Percentiles rank a stretch among this genome's conserved stretches.
phyloP scores from a whole-genome alignment of 2,329 filamentous ascomycete genomes.

The Neonectria ditissima region DNA sequence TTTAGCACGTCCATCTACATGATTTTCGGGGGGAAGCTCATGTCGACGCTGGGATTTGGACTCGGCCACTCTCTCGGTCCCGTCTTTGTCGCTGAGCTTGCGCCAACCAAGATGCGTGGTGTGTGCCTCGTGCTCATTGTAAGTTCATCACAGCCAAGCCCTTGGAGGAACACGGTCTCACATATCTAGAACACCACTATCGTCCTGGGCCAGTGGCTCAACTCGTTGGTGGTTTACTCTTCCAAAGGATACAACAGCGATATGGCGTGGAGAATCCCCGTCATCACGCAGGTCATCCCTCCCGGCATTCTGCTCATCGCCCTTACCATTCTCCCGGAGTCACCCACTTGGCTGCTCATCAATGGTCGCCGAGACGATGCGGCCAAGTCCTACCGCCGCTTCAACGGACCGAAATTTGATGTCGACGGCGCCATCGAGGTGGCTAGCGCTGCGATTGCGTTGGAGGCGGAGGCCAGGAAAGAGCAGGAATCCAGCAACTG shows the following conservation, averaged over 20 bases:
- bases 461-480: slow-evolving; percentile 40
- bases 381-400: slow-evolving; percentile 31
- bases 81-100: slow-evolving; percentile 49
- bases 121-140: slow-evolving; percentile 46
- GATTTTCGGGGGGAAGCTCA: slow-evolving; percentile 47
- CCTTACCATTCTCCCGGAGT: slow-evolving; percentile 28
- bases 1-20: slow-evolving; percentile 39
- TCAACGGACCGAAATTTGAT: slow-evolving; percentile 45
- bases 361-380: slow-evolving; percentile 30
- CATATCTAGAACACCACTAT: slow-evolving; percentile 48
- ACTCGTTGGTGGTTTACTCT: slow-evolving; percentile 42
- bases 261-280: slow-evolving; percentile 45
- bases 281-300: slow-evolving; percentile 47
- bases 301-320: slow-evolving; percentile 38
- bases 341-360: slow-evolving; percentile 30
- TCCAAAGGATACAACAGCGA: slow-evolving; percentile 37
- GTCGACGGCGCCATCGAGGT: slow-evolving; percentile 36
- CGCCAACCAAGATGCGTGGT: slow-evolving; percentile 47
- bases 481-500: slow-evolving; percentile 35
- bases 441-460: slow-evolving; percentile 38
- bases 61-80: slow-evolving; percentile 48
- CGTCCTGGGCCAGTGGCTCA: slow-evolving; percentile 47
- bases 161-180: background rate
- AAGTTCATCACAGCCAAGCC: background rate
- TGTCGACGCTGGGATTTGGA: slow-evolving; percentile 47